Percentiles rank a stretch among this genome's conserved stretches.
phyloP scores from a whole-genome alignment of 768 basidiomycete species.

The Naganishia kalamii region DNA sequence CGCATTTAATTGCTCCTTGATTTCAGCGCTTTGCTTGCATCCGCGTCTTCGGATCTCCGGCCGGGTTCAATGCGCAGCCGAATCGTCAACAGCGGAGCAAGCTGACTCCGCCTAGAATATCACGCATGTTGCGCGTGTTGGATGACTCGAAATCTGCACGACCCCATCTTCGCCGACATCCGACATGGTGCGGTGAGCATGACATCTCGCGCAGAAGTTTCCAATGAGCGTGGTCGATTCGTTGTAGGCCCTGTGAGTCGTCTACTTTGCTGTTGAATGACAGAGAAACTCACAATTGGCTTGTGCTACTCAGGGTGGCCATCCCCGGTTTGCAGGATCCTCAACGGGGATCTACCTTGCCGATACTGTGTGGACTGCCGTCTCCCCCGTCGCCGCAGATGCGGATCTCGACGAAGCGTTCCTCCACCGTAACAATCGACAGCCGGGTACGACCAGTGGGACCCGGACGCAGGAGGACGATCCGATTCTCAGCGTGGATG shows the following conservation, averaged over 20 bases:
- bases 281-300: background rate
- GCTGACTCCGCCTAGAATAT: too few species aligned
- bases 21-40: too few species aligned
- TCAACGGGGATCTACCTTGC: constrained; percentile 29
- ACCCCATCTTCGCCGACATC: background rate
- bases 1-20: too few species aligned
- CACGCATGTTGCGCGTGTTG: too few species aligned
- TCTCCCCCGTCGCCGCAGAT: constrained; percentile 9
- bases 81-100: too few species aligned
- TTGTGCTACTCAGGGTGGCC: constrained; percentile 23
- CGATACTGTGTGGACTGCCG: constrained; percentile 23
- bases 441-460: background rate
- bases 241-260: constrained; percentile 28
- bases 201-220: background rate
- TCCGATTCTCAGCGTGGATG: background rate
- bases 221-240: constrained; percentile 26
- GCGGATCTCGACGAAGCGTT: constrained; percentile 27
- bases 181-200: too few species aligned
- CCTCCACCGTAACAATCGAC: constrained; percentile 25
- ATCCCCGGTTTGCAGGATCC: constrained; percentile 31
- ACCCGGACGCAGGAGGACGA: background rate
- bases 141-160: too few species aligned
- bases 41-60: too few species aligned
- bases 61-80: too few species aligned
- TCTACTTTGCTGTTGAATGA: background rate